Percentiles rank a stretch among this genome's conserved stretches.
These are phyloP conservation scores for Colletotrichum tamarilloi DNA, from an alignment of 2,329 filamentous ascomycete genomes.

Conservation along the genomic window DNA sequence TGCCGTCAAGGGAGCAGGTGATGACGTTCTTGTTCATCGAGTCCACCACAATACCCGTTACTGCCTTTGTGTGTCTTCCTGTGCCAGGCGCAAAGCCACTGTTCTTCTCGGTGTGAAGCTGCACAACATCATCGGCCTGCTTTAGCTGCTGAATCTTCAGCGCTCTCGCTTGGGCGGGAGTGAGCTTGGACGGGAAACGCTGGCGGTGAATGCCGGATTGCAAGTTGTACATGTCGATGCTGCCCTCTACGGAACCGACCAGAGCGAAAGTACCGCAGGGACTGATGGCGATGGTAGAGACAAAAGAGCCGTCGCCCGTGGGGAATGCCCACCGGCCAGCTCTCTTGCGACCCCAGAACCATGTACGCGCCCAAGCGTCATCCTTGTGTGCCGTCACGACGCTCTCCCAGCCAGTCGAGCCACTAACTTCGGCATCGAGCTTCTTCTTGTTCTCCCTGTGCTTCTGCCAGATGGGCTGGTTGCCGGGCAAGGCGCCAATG, in stretches of 20 bases:
- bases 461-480: slow-evolving; percentile 86
- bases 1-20: slow-evolving; percentile 90
- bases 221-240: slow-evolving; percentile 95
- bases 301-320: slow-evolving; percentile 84
- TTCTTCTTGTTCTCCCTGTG: slow-evolving; percentile 70
- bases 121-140: slow-evolving; percentile 67
- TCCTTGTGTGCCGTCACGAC: slow-evolving; percentile 91
- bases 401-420: slow-evolving; percentile 95
- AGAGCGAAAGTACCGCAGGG: slow-evolving; percentile 94
- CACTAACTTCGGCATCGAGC: slow-evolving; percentile 77
- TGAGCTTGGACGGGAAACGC: slow-evolving; percentile 84
- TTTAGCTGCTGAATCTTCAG: slow-evolving; percentile 73
- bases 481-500: slow-evolving; percentile 85
- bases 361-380: slow-evolving; percentile 88
- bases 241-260: slow-evolving; percentile 84
- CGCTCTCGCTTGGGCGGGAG: slow-evolving; percentile 81
- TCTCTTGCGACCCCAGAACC: slow-evolving; percentile 97
- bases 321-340: slow-evolving; percentile 94
- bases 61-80: slow-evolving; percentile 81
- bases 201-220: slow-evolving; percentile 92
- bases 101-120: slow-evolving; percentile 60
- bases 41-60: slow-evolving; percentile 90
- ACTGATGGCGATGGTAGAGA: slow-evolving; percentile 88
- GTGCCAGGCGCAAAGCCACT: slow-evolving; percentile 60
- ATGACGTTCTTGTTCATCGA: slow-evolving; percentile 88